phyloP scores from a whole-genome alignment of 2,329 filamentous ascomycete genomes.

The Cladosporium sp. region DNA sequence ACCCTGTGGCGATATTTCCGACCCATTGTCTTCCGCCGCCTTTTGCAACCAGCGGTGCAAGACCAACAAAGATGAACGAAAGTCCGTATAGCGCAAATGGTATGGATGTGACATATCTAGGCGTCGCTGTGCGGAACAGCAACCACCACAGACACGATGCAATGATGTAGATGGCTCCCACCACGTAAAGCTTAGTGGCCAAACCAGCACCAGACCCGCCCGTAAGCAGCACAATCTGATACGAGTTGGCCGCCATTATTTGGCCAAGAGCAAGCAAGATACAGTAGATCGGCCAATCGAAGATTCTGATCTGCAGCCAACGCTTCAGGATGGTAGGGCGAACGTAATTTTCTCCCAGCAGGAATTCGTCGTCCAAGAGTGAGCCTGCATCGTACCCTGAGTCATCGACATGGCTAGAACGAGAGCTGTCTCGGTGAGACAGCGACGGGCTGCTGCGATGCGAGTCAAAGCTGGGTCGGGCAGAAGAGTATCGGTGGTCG shows the following conservation, averaged over 20 bases:
- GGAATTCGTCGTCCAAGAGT: conserved; percentile 13
- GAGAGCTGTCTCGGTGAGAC: conserved; percentile 20
- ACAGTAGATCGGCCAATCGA: conserved; percentile 61
- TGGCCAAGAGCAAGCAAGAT: conserved; percentile 59
- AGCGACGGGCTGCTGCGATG: background rate
- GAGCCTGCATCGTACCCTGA: conserved; percentile 30
- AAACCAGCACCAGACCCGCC: conserved; percentile 54
- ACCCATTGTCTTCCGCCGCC: conserved; percentile 45
- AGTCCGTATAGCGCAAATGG: conserved; percentile 60
- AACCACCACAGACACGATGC: conserved; percentile 59
- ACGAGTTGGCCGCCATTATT: conserved; percentile 60
- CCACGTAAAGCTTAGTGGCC: conserved; percentile 54
- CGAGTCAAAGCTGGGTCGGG: conserved; percentile 31
- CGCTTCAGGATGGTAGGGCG: conserved; percentile 55
- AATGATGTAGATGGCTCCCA: conserved; percentile 55
- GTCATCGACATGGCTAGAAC: conserved; percentile 36
- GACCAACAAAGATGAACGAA: conserved; percentile 57
- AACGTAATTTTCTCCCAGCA: conserved; percentile 50
- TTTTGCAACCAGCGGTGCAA: conserved; percentile 50
- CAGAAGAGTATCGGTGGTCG: conserved; percentile 12
- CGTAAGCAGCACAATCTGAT: conserved; percentile 61
- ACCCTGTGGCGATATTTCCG: conserved; percentile 55
- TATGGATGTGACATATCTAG: conserved; percentile 52
- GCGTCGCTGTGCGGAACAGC: conserved; percentile 45
- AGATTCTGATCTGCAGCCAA: conserved; percentile 51